Evolutionary conservation across 2,329 filamentous ascomycete species (phyloP).

Genomic region (Fusarium sp.): DNA sequence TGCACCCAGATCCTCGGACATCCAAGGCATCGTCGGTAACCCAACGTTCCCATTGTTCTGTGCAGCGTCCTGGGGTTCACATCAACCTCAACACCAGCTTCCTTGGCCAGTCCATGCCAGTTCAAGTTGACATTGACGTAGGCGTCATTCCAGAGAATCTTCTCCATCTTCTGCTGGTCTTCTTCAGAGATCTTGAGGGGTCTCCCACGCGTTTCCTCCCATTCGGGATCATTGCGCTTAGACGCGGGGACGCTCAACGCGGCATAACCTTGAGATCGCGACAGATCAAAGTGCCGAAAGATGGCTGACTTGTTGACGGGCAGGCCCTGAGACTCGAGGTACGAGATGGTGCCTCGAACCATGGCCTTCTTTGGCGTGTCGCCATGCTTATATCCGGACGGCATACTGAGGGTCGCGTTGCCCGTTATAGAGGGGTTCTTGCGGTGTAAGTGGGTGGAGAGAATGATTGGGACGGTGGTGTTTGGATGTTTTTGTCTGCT

Average conservation of each 20-base stretch:
- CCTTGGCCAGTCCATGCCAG: slow-evolving; percentile 47
- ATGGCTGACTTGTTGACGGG: slow-evolving; percentile 53
- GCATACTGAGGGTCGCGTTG: slow-evolving; percentile 35
- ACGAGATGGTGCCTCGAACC: slow-evolving; percentile 52
- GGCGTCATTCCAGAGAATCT: slow-evolving; percentile 49
- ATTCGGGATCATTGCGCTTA: slow-evolving; percentile 50
- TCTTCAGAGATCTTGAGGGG: slow-evolving; percentile 48
- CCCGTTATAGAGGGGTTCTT: slow-evolving; percentile 9
- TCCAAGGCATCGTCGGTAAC: slow-evolving; percentile 48
- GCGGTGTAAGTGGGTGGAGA: slow-evolving; percentile 39
- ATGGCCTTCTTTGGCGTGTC: slow-evolving; percentile 52
- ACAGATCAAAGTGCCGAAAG: slow-evolving; percentile 52
- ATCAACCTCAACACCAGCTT: slow-evolving; percentile 46
- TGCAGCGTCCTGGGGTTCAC: slow-evolving; percentile 50
- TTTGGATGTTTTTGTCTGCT: slow-evolving; percentile 49
- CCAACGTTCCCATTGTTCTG: slow-evolving; percentile 50
- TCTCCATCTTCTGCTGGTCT: slow-evolving; percentile 50
- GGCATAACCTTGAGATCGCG: slow-evolving; percentile 51
- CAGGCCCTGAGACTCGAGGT: slow-evolving; percentile 51
- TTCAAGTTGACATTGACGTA: slow-evolving; percentile 46
- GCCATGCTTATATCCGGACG: slow-evolving; percentile 49
- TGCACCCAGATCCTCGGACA: slow-evolving; percentile 46
- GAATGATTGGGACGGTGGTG: slow-evolving; percentile 42
- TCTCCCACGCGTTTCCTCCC: slow-evolving; percentile 51
- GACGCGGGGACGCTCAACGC: slow-evolving; percentile 47